phyloP scores from a whole-genome alignment of 371 early-diverging fungal species.

The Astathelohania contejeani region DNA sequence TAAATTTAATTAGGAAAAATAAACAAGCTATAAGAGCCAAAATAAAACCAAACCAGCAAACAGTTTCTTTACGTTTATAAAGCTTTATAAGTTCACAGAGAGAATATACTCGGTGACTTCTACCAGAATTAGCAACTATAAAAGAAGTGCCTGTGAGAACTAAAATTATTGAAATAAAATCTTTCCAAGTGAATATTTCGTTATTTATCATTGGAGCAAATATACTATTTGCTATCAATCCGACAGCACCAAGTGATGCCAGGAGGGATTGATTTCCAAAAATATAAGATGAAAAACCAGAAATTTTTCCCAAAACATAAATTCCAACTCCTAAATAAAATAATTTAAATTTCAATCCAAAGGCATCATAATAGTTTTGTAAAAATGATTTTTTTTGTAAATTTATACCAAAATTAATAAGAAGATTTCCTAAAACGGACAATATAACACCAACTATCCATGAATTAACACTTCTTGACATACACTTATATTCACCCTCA shows the following conservation, averaged over 20 bases:
- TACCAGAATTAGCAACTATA: slow-evolving; percentile 59
- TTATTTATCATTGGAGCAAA: slow-evolving; percentile 66
- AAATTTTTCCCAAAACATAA: slow-evolving; percentile 60
- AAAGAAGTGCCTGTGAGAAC: slow-evolving; percentile 63
- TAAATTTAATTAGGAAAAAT: slow-evolving; percentile 54
- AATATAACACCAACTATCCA: slow-evolving; percentile 58
- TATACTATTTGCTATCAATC: slow-evolving; percentile 64
- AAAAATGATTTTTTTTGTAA: slow-evolving; percentile 63
- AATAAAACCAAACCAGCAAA: slow-evolving; percentile 58
- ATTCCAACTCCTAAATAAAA: slow-evolving; percentile 56
- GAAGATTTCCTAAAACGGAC: slow-evolving; percentile 58
- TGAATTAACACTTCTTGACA: slow-evolving; percentile 22
- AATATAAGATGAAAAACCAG: slow-evolving; percentile 60
- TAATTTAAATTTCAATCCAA: slow-evolving; percentile 24
- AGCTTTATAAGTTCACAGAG: slow-evolving; percentile 61
- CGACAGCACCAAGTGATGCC: slow-evolving; percentile 62
- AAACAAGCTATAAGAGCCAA: slow-evolving; percentile 53
- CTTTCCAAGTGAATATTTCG: slow-evolving; percentile 58
- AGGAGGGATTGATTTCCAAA: slow-evolving; percentile 70
- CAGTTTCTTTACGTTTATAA: slow-evolving; percentile 56
- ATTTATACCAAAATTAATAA: slow-evolving; percentile 65
- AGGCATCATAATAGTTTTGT: slow-evolving; percentile 33
- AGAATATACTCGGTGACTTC: slow-evolving; percentile 54
- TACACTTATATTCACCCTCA: slow-evolving; percentile 44
- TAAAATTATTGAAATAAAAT: slow-evolving; percentile 59